Base-by-base conservation (phyloP, 2,329 filamentous ascomycete genomes). In the Monilinia polystroma region DNA sequence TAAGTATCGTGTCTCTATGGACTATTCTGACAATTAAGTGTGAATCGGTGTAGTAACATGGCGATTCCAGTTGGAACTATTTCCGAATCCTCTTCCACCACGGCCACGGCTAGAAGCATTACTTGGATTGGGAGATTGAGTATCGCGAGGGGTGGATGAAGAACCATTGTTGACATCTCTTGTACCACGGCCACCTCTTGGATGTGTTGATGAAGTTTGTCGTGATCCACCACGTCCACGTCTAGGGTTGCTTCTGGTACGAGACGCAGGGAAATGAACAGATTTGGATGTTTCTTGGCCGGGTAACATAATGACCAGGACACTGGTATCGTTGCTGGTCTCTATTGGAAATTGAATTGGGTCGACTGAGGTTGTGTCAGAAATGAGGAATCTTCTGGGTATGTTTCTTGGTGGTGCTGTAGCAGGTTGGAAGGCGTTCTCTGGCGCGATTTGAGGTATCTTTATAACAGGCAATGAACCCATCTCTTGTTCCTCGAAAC, bases 401-500 rank as follows among this genome's bases (percentile, higher is more conserved):
- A 87, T 78, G 1, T 84, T 80, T 73, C 86, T 88, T 47, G 80
- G 79, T 52, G 83, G 79, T 52, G 83, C 79, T 16, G 81, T 75
- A 8, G 84, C 85, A 18, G 87, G 84, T 66, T 83, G 81, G 87
- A 88, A 91, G 20, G 87, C 84, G 47, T 84, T 82, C 47, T 85
- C 83, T 1, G 89, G 87, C 5, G 83, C 83, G 66, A 83, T 83
- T 57, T 83, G 81, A 10, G 90, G 90, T n/a, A 93, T 79, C 65
- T 84, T 85, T 32, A 93, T 86, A 29, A 85, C 82, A 0, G 90
- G 90, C n/a, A 92, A 78, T 10, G 90, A 93, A 4, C 90, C 90
- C 81, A 90, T 90, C 76, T 93, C 90, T 73, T 91, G 89, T 74
- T 92, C 89, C 74, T 92, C 90, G 70, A 93, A 93, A 70, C 91